Evolutionary conservation across 2,329 filamentous ascomycete species (phyloP), one percentile per base, ranked within the genome.

Genomic region (Colletotrichum viniferum): DNA sequence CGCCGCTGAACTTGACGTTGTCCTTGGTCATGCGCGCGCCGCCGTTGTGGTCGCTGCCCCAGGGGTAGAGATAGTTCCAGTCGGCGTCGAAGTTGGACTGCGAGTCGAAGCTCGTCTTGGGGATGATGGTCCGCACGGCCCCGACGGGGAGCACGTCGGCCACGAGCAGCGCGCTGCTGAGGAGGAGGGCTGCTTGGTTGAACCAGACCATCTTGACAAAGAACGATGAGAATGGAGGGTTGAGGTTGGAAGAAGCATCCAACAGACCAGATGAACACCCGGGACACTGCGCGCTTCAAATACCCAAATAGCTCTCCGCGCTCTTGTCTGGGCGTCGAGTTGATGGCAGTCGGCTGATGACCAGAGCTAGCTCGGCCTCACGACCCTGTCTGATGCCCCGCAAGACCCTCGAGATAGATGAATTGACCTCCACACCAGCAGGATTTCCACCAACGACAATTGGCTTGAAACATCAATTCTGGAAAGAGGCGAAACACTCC

Each of bases 11-110:
- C 5, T 79, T 77, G 62, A 90, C 86, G 52, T 90, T 86, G 12
- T 82, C 79, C 65, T 85, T 82, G 77, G 85, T 81, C 90, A 91
- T 92, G 43, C 89, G 88, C 0, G 90, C 89, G 0, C 85, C 88
- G 55, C 90, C 90, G 78, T 91, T 91, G 82, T 91, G 90, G 78
- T 89, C 87, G 21, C 85, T 88, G 26, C 90, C 90, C 90, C 90
- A 80, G 4, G 78, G 89, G 78, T 92, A 91, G 77, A 88, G 86
- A 81, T 89, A 89, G 69, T 80, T 81, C 83, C 89, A 91, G 81
- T 88, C 82, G 7, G 81, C 78, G 71, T 86, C 83, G 70, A 88
- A 87, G 78, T 60, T 24, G n/a, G 67, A 18, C 12, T 73, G 63
- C 3, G 69, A 74, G 58, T 76, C 58, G 32, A 77, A 70, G 56